Evolutionary conservation across 108 stramenopile species (phyloP).

Genomic region (Halocafeteria seosinensis): DNA sequence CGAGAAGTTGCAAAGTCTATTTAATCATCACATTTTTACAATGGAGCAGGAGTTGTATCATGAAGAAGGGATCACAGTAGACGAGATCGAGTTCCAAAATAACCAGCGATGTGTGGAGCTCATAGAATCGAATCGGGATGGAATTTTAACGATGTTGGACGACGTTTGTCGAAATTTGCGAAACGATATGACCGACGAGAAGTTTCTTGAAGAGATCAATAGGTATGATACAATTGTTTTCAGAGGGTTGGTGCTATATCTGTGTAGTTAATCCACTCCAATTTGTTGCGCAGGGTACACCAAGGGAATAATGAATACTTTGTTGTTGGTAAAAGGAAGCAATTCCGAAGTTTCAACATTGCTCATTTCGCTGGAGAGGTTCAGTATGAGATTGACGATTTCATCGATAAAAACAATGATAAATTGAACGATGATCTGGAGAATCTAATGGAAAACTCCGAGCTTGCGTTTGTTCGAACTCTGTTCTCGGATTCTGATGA

Average conservation of each 20-base stretch:
- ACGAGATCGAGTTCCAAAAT: slow-evolving; percentile 87
- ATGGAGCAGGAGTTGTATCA: slow-evolving; percentile 1
- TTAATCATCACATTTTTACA: slow-evolving; percentile 10
- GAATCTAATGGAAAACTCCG: slow-evolving; percentile 20
- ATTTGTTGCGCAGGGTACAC: too few species aligned
- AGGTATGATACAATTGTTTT: too few species aligned
- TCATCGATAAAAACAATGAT: slow-evolving; percentile 47
- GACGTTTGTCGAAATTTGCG: slow-evolving; percentile 20
- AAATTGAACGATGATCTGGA: slow-evolving; percentile 28
- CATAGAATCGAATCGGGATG: slow-evolving; percentile 34
- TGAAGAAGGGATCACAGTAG: slow-evolving; percentile 49
- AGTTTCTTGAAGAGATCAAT: not conserved
- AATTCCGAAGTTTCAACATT: slow-evolving; percentile 28
- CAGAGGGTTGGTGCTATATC: too few species aligned
- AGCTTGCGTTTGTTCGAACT: not conserved
- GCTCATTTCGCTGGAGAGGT: slow-evolving; percentile 46
- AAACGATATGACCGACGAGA: not conserved
- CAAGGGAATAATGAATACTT: not conserved
- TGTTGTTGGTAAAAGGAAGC: not conserved
- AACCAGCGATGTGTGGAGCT: slow-evolving; percentile 74
- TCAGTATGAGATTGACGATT: slow-evolving; percentile 28
- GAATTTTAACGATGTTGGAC: slow-evolving; percentile 54
- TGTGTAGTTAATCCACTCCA: too few species aligned
- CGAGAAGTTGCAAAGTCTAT: slow-evolving; percentile 15
- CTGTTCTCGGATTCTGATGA: slow-evolving; percentile 1